A percentile compares a stretch with the other conserved stretches of the same genome.
Conservation (phyloP, 164 flowering plant species). For the Tetrastigma voinierianum region DNA sequence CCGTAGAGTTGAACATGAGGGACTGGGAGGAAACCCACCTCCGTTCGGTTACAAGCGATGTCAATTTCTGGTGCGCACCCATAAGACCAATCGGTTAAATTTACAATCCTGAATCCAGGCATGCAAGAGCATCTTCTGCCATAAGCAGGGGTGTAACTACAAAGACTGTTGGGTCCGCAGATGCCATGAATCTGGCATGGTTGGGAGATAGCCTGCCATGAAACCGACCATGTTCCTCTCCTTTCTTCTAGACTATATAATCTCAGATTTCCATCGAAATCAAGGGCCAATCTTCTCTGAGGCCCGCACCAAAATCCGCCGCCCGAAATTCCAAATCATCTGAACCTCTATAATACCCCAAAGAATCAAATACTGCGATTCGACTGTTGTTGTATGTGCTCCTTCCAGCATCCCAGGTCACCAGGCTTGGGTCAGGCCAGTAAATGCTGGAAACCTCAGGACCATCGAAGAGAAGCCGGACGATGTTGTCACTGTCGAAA, state of each 20-base stretch:
- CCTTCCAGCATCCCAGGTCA: constrained; percentile 8
- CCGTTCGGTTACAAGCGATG: neutral
- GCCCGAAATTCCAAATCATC: constrained; percentile 11
- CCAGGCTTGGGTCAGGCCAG: constrained; percentile 25
- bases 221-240: constrained; percentile 13
- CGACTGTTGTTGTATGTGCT: constrained; percentile 18
- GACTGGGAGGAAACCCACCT: too few relatives aligned
- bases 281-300: constrained; percentile 26
- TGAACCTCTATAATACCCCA: constrained; percentile 18
- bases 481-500: constrained; percentile 42
- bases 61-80: constrained; percentile 29
- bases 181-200: constrained; percentile 25
- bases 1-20: too few relatives aligned
- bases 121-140: constrained; percentile 25
- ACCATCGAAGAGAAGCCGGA: constrained; percentile 26
- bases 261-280: constrained; percentile 32
- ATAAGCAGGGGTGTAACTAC: constrained; percentile 1
- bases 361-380: constrained; percentile 20
- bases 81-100: constrained; percentile 20
- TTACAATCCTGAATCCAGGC: constrained; percentile 15
- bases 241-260: constrained; percentile 15
- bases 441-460: constrained; percentile 23
- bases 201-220: constrained; percentile 19
- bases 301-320: constrained; percentile 13
- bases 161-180: constrained; percentile 30